Conservation (phyloP, 1,284 basidiomycete species). For the Cystobasidium sp. region DNA sequence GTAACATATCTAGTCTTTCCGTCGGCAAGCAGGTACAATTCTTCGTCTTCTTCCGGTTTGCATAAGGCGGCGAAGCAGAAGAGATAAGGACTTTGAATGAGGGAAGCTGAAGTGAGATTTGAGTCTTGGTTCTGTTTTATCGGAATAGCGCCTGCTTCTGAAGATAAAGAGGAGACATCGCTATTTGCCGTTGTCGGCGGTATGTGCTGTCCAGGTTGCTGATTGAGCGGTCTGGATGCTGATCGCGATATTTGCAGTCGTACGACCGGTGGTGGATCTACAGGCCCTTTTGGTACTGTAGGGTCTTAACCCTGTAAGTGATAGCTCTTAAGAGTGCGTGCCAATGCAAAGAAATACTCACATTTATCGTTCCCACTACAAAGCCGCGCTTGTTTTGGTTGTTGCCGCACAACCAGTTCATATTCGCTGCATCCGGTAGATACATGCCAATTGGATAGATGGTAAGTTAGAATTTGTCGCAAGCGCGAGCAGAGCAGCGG, state of each 20-base stretch:
- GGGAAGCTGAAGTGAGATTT: slow-evolving; percentile 43
- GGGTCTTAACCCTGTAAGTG: slow-evolving; percentile 9
- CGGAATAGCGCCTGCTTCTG: not conserved
- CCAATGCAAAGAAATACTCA: slow-evolving; percentile 51
- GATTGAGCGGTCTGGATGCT: slow-evolving; percentile 36
- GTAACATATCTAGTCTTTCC: slow-evolving; percentile 88
- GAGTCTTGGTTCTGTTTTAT: not conserved
- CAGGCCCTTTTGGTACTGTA: slow-evolving; percentile 82
- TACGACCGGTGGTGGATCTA: slow-evolving; percentile 96
- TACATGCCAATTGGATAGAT: not conserved
- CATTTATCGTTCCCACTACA: slow-evolving; percentile 87
- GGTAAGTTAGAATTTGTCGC: not conserved
- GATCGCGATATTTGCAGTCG: slow-evolving; percentile 74
- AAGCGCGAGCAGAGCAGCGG: too few species aligned
- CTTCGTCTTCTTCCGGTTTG: slow-evolving; percentile 65
- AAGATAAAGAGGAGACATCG: slow-evolving; percentile 11
- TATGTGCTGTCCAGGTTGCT: slow-evolving; percentile 32
- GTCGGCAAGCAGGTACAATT: slow-evolving; percentile 89
- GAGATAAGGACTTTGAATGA: slow-evolving; percentile 84
- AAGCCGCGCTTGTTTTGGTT: slow-evolving; percentile 85
- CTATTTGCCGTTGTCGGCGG: slow-evolving; percentile 44
- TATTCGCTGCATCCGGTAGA: slow-evolving; percentile 67
- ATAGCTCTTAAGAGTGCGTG: not conserved
- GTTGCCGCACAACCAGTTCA: slow-evolving; percentile 79
- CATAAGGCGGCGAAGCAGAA: slow-evolving; percentile 86